Base-by-base conservation (phyloP, 1,139 yeast genomes). In the Hansenula sp. region DNA sequence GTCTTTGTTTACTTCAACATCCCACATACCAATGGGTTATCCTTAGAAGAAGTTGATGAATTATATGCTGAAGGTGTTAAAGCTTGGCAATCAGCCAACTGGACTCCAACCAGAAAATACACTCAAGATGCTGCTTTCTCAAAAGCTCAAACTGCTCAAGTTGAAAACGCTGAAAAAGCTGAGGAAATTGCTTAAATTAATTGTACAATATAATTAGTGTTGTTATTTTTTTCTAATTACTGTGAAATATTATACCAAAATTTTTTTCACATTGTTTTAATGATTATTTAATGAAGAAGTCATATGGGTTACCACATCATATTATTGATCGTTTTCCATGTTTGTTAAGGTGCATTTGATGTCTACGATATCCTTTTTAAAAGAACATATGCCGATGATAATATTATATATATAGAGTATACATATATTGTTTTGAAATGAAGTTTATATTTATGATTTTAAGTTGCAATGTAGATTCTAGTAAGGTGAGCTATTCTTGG, bases 11-110 rank as follows among this genome's bases (percentile, higher is more conserved):
- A 74, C 71, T 79, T 82, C 65, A 72, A 74, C 52, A 82, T 84
- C 44, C 82, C 81, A 53, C 90, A 84, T 64, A 84, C 91, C 46
- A 77, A 77, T 66, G 89, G 88, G 50, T 71, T 82, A 53, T 70
- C 84, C 28, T 71, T 84, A 64, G 91, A 84, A 65, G 85, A 83
- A 58, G 85, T 84, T 50, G 87, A 82, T 63, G 79, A 76, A 54
- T 67, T 85, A 70, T 82, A 53, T 44, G 40, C 56, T 71, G 73
- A 66, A 72, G 93, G 58, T 32, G 58, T 63, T 33, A 47, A 50
- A 40, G 63, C 69, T 11, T 57, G 64, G 61, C 44, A 58, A 36
- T 64, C 68, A 11, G 13, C 39, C 10, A 40, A 47, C 13, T 55
- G 49, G 41, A 53, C 47, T 33, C 59, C 58, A 48, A 45, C 44